Percentiles rank a stretch among this genome's conserved stretches.
These are phyloP conservation scores for Acephala macrosclerotiorum DNA, from an alignment of 2,329 filamentous ascomycete genomes.

Conservation along the genomic window DNA sequence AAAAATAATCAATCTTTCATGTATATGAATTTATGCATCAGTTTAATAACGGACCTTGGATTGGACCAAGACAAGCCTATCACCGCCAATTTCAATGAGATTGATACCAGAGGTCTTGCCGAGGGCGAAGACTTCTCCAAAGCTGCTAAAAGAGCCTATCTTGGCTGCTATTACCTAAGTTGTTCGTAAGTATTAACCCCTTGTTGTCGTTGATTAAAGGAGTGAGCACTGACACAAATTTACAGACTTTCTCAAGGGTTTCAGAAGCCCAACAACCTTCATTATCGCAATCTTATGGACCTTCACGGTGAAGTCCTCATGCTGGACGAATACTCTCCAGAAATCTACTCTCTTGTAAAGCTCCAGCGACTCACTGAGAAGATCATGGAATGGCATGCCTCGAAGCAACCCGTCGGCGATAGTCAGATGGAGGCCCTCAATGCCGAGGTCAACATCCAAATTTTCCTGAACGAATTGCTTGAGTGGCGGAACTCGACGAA, in stretches of 20 bases:
- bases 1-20: conserved; percentile 41
- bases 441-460: conserved; percentile 37
- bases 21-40: conserved; percentile 44
- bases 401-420: conserved; percentile 19
- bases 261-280: conserved; percentile 38
- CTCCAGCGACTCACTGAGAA: conserved; percentile 34
- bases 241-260: conserved; percentile 23
- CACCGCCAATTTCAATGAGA: conserved; percentile 29
- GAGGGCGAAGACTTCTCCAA: conserved; percentile 32
- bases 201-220: not conserved
- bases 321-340: conserved; percentile 20
- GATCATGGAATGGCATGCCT: conserved; percentile 23
- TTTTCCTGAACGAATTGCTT: conserved; percentile 37
- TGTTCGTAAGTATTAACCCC: conserved; percentile 35
- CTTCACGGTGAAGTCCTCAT: conserved; percentile 27
- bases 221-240: not conserved
- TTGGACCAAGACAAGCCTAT: conserved; percentile 38
- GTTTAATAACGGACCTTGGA: conserved; percentile 44
- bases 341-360: conserved; percentile 33
- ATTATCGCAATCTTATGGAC: conserved; percentile 37
- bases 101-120: conserved; percentile 32
- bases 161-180: conserved; percentile 44
- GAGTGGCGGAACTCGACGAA: conserved; percentile 33
- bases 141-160: conserved; percentile 39
- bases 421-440: conserved; percentile 30